Percentiles rank a stretch among this genome's conserved stretches.
These are phyloP conservation scores for Leersia perrieri DNA, from an alignment of 176 grass and related monocot species.

Conservation along the genomic window DNA sequence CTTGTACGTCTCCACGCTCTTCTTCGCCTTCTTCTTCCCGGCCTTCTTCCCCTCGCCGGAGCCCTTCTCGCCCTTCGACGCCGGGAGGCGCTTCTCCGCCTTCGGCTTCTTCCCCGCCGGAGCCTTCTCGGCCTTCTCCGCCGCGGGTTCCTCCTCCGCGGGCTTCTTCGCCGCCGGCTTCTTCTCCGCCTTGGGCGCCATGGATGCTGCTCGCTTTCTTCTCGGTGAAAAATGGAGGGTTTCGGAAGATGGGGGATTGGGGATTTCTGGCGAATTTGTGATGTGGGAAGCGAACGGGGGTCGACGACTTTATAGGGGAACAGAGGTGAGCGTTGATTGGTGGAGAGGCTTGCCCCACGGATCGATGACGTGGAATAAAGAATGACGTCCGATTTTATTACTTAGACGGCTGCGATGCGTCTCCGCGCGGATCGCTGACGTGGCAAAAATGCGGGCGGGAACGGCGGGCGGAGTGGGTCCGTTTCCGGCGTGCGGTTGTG, in stretches of 20 bases:
- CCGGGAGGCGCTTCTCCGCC: slow-evolving; percentile 27
- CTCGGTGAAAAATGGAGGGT: neutral
- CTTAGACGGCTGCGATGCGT: neutral
- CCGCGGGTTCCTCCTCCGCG: slow-evolving; percentile 20
- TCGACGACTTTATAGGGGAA: neutral
- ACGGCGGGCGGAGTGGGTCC: neutral
- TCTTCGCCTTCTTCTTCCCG: slow-evolving; percentile 31
- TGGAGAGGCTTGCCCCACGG: neutral
- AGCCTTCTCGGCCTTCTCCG: slow-evolving; percentile 22
- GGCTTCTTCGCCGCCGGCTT: slow-evolving; percentile 40
- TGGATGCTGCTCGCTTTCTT: neutral
- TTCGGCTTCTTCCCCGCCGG: slow-evolving; percentile 38
- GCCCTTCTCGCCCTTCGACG: slow-evolving; percentile 30
- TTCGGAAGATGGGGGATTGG: no score
- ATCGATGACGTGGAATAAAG: neutral
- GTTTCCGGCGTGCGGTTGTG: neutral
- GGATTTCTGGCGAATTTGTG: no score
- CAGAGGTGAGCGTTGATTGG: slow-evolving; percentile 16
- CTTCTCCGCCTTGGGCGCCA: slow-evolving; percentile 38
- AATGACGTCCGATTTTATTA: neutral
- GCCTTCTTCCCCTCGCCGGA: slow-evolving; percentile 24
- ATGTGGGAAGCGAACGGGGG: neutral
- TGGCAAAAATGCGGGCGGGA: neutral
- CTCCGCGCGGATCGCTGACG: neutral
- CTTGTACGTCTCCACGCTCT: slow-evolving; percentile 69